These are phyloP conservation scores for Hirsutella rhossiliensis DNA, from an alignment of 2,329 filamentous ascomycete genomes.

Conservation along the genomic window DNA sequence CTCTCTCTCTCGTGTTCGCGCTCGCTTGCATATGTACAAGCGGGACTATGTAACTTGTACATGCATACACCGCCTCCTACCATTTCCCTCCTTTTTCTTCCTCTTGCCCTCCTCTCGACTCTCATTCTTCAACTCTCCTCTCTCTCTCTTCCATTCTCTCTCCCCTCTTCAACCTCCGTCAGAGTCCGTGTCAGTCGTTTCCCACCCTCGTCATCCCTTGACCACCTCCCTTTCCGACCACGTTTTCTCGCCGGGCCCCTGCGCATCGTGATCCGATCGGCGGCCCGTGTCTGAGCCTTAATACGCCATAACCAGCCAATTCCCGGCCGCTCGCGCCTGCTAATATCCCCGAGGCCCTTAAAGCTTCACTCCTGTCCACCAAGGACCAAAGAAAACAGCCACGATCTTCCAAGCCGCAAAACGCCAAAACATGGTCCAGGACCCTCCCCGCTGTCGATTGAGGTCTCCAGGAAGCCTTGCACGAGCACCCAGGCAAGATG, in stretches of 20 bases:
- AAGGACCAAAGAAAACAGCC: not conserved
- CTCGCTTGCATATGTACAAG: not conserved
- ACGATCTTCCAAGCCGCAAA: not conserved
- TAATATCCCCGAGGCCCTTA: not conserved
- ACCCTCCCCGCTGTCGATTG: not conserved
- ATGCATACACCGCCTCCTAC: not conserved
- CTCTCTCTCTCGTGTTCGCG: not conserved
- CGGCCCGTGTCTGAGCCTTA: not conserved
- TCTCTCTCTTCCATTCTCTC: not conserved
- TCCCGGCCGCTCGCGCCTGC: not conserved
- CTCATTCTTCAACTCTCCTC: not conserved
- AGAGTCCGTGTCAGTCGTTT: not conserved
- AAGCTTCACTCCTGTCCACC: not conserved
- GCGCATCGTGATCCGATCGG: not conserved
- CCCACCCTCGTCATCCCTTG: not conserved
- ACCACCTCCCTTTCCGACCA: not conserved
- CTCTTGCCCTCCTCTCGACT: not conserved
- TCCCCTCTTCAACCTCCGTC: not conserved
- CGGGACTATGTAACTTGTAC: not conserved
- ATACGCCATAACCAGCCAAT: not conserved
- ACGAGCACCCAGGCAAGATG: constrained; percentile 3
- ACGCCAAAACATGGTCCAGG: constrained; percentile 6
- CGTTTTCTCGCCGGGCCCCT: not conserved
- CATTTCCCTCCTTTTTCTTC: not conserved
- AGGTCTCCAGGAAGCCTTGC: constrained; percentile 1